A percentile compares a stretch with the other conserved stretches of the same genome.
These are phyloP conservation scores for Chrysoporthe deuterocubensis DNA, from an alignment of 2,329 filamentous ascomycete species.

Conservation along the genomic window DNA sequence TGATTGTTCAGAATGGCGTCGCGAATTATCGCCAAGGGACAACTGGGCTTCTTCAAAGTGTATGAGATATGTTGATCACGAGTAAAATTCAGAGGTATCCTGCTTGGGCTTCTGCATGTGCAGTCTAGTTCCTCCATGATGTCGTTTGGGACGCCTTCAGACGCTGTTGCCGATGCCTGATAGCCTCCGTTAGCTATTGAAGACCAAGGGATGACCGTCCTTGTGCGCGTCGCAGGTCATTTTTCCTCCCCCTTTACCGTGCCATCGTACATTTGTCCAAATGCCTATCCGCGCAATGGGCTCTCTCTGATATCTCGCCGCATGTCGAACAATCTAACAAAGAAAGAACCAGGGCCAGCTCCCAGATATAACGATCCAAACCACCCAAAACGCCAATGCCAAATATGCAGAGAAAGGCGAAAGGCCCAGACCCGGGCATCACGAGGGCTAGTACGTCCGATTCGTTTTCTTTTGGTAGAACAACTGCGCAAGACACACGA, in stretches of 20 bases:
- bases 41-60: slow-evolving; percentile 15
- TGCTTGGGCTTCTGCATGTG: slow-evolving; percentile 2
- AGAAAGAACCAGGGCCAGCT: neutral
- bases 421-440: slow-evolving; percentile 54
- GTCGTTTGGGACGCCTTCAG: neutral
- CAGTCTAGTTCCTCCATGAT: neutral
- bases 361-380: slow-evolving; percentile 12
- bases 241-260: neutral
- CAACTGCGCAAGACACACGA: slow-evolving; percentile 44
- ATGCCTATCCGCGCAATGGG: neutral
- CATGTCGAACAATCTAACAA: neutral
- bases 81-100: slow-evolving; percentile 20
- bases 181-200: neutral
- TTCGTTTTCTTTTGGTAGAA: slow-evolving; percentile 72
- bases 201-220: neutral
- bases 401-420: slow-evolving; percentile 26
- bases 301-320: no score
- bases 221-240: neutral
- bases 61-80: slow-evolving; percentile 19
- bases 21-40: neutral
- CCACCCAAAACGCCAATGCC: slow-evolving; percentile 25
- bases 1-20: slow-evolving; percentile 9
- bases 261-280: neutral
- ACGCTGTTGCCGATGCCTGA: neutral
- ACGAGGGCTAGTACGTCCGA: slow-evolving; percentile 58